A percentile compares a stretch with the other conserved stretches of the same genome.
These are phyloP conservation scores for Pleodorina starrii DNA, from an alignment of 139 green algal genomes.

Conservation along the genomic window DNA sequence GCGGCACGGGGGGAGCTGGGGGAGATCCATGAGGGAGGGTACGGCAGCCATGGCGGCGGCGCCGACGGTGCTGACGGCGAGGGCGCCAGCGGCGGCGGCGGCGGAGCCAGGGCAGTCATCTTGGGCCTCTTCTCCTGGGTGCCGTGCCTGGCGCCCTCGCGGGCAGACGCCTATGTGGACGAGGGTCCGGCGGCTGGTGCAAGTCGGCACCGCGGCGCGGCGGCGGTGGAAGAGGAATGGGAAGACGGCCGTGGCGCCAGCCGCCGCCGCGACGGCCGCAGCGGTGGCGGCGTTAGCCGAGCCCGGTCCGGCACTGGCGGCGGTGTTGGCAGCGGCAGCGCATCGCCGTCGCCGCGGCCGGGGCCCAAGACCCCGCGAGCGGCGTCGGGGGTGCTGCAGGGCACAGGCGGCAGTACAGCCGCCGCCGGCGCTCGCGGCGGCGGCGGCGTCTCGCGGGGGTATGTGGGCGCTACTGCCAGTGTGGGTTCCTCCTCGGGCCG, in stretches of 20 bases:
- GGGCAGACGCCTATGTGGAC: not conserved
- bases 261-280: not conserved
- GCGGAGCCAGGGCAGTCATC: not conserved
- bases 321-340: not conserved
- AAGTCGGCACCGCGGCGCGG: not conserved
- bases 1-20: not conserved
- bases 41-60: not conserved
- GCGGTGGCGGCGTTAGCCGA: not conserved
- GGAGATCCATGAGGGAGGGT: not conserved
- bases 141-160: not conserved
- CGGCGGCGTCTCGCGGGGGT: not conserved
- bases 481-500: constrained; percentile 2
- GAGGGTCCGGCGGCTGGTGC: not conserved
- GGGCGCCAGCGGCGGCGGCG: not conserved
- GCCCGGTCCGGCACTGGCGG: not conserved
- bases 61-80: not conserved
- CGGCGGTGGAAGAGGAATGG: not conserved
- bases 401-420: not conserved
- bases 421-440: not conserved
- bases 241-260: not conserved
- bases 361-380: not conserved
- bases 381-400: not conserved
- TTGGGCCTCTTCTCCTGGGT: not conserved
- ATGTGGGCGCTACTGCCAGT: not conserved
- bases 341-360: not conserved